phyloP scores from a whole-genome alignment of 2,329 filamentous ascomycete species.

The Aspergillus puulaauensis region DNA sequence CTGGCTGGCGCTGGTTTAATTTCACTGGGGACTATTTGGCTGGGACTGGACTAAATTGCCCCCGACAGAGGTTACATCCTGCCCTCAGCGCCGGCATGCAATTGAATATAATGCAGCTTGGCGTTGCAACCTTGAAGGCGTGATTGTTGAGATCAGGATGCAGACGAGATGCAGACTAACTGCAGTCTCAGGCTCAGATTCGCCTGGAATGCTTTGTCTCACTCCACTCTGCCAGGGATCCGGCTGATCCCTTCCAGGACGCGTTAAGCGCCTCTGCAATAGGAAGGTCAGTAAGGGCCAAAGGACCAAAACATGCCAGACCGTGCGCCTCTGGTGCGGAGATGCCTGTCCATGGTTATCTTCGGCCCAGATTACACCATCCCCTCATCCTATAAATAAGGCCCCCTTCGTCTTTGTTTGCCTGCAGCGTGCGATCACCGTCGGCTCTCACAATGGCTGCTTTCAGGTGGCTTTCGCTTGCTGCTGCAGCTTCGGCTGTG shows the following conservation, averaged over 20 bases:
- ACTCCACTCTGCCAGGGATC: background rate
- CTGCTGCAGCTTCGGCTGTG: conserved; percentile 22
- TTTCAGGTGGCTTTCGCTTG: conserved; percentile 25
- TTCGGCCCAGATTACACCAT: background rate
- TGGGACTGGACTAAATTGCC: background rate
- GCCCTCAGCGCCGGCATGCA: background rate
- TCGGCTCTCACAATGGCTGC: conserved; percentile 20
- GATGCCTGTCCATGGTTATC: background rate
- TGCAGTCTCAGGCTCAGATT: background rate
- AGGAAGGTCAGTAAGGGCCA: background rate
- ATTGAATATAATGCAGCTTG: conserved; percentile 6
- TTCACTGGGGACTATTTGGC: no score
- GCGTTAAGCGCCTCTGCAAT: background rate
- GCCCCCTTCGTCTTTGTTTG: background rate
- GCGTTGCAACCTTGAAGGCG: conserved; percentile 18
- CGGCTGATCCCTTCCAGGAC: background rate
- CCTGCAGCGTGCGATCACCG: background rate
- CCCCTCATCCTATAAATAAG: background rate
- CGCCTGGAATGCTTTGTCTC: conserved; percentile 1
- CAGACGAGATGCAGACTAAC: no score
- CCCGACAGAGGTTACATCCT: background rate
- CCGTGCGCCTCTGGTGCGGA: background rate
- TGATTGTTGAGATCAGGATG: no score
- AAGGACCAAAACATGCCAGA: background rate
- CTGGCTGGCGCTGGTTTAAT: no score